Base-by-base conservation (phyloP, 2,329 filamentous ascomycete genomes). In the Botryotinia calthae region DNA sequence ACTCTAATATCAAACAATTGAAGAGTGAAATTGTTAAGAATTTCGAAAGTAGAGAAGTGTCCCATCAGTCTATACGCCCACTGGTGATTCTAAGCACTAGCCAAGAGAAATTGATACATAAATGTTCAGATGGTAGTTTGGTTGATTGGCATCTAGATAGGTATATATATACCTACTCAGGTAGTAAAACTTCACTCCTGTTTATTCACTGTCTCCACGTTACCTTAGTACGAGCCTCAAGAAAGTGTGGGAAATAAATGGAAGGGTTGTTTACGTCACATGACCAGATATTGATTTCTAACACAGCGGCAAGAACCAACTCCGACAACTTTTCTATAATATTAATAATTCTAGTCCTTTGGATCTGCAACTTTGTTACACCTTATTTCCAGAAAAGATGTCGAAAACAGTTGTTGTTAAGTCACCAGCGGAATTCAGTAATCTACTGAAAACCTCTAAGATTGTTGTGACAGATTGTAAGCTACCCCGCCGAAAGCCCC, bases 401-500 rank as follows among this genome's bases (percentile, higher is more conserved):
- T 81, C 80, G 59, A 80, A 81, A 75, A 79, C 79, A 31, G 73
- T 84, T 73, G 80, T 84, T 69, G 88, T 90, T 75, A 82, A 83
- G 75, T 90, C 88, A 1, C 80, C 83, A 37, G 84, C 85, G 79
- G 90, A 95, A 80, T 91, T 97, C 79, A 87, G 86, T 78, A 83
- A 84, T 46, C 83, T 96, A 74, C 86, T 97, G 75, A 87, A 87
- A 75, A 89, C 87, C 72, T 94, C 93, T 48, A 89, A 88, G 76
- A 89, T 97, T 74, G 93, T 98, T 59, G 91, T 98, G 71, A 90
- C 91, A 79, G 93, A 97, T 84, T 98, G 94, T 97, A 85, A 87
- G 93, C 86, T 72, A 37, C 73, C 79, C 65, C 37, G 64, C 48
- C 31, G 64, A 37, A 56, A 68, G 48, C 48, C 65, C 51, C 80